Conservation (phyloP, 306 rosid genomes). For the Dryas alaskensis region DNA sequence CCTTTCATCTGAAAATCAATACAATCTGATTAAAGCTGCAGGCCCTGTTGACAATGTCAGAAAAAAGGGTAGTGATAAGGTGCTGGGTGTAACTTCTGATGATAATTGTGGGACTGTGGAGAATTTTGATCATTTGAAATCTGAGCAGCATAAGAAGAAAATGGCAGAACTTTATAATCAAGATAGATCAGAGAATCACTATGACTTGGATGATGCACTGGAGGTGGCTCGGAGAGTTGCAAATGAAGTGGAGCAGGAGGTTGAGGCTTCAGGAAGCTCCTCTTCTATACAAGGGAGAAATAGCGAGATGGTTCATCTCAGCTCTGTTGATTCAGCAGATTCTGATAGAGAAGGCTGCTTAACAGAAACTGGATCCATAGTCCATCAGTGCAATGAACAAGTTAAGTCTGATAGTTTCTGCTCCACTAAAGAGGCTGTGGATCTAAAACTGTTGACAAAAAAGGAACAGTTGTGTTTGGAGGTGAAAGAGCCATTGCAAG, state of each 20-base stretch:
- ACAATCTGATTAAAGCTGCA: slow-evolving; percentile 9
- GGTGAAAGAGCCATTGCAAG: slow-evolving; percentile 20
- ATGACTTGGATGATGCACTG: slow-evolving; percentile 27
- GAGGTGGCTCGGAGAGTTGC: slow-evolving; percentile 30
- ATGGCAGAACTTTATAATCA: not conserved
- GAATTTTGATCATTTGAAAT: slow-evolving; percentile 10
- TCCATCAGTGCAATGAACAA: slow-evolving; percentile 16
- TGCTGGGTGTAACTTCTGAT: slow-evolving; percentile 15
- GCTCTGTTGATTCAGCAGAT: slow-evolving; percentile 32
- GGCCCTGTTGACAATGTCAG: slow-evolving; percentile 14
- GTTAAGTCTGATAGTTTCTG: slow-evolving; percentile 3
- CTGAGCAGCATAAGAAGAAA: slow-evolving; percentile 21
- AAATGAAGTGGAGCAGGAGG: slow-evolving; percentile 29
- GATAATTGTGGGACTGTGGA: slow-evolving; percentile 1
- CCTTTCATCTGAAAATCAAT: slow-evolving; percentile 8
- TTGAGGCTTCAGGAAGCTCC: slow-evolving; percentile 33
- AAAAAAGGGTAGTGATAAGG: slow-evolving; percentile 13
- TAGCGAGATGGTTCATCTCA: slow-evolving; percentile 14
- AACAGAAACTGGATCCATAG: slow-evolving; percentile 23
- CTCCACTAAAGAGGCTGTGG: not conserved
- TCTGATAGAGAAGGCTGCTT: slow-evolving; percentile 26
- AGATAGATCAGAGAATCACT: slow-evolving; percentile 14
- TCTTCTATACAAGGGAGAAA: slow-evolving; percentile 29
- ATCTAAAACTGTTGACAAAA: not conserved
- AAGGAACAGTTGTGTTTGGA: slow-evolving; percentile 11